Percentiles rank a stretch among this genome's conserved stretches.
Conservation (phyloP, 78 protist species). For the Dictyostelium purpureum region DNA sequence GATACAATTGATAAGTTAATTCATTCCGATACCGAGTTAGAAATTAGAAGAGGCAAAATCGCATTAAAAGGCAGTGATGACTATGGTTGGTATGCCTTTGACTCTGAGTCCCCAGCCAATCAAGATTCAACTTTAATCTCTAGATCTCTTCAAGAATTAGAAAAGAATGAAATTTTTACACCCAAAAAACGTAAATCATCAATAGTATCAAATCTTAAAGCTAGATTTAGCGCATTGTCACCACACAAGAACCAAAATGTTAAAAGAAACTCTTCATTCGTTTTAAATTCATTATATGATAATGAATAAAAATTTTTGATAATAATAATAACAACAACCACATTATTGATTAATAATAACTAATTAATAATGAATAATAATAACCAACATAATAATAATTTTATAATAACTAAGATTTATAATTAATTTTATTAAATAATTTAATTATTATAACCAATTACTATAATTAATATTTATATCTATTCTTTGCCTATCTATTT, state of each 20-base stretch:
- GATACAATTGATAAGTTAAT: not conserved
- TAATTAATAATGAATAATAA: no score
- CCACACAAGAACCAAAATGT: not conserved
- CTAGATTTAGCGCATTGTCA: conserved; percentile 7
- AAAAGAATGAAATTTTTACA: conserved; percentile 18
- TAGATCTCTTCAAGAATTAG: conserved; percentile 22
- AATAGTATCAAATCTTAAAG: no score
- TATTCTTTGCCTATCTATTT: no score
- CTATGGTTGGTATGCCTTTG: conserved; percentile 54
- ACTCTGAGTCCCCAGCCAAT: not conserved
- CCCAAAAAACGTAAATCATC: conserved; percentile 67
- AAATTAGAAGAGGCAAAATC: conserved; percentile 1
- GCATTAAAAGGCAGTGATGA: conserved; percentile 25
- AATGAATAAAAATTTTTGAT: not conserved
- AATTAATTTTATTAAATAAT: no score
- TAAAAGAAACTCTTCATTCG: conserved; percentile 63
- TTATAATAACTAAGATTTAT: no score
- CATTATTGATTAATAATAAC: no score
- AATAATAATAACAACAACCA: no score
- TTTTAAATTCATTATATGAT: conserved; percentile 24
- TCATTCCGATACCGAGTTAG: not conserved
- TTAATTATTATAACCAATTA: no score
- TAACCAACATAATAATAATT: not conserved
- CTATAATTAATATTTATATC: no score
- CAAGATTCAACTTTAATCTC: not conserved